These are phyloP conservation scores for Dioscorea cayenensis DNA, from an alignment of 116 monocot genomes.

Conservation along the genomic window DNA sequence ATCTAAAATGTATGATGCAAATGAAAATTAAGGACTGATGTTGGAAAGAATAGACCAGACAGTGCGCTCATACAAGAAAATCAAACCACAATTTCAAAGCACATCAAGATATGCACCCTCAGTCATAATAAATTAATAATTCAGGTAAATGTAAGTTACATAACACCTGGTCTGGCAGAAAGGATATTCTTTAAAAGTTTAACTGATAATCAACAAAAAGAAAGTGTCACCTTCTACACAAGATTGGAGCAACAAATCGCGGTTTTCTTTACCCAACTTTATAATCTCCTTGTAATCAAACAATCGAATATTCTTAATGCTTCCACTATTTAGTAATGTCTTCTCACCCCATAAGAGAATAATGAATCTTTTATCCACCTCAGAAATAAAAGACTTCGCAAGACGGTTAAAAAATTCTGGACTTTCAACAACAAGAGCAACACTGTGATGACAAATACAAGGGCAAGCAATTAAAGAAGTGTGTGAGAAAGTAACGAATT, in stretches of 20 bases:
- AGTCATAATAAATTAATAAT: no score
- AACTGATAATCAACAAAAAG: background rate
- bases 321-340: conserved; percentile 28
- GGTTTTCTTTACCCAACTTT: conserved; percentile 47
- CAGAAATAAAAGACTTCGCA: conserved; percentile 37
- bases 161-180: no score
- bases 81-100: no score
- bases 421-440: conserved; percentile 73
- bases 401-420: conserved; percentile 69
- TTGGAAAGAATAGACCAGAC: no score
- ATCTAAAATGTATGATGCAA: no score
- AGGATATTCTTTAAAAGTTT: background rate
- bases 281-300: conserved; percentile 73
- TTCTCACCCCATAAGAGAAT: conserved; percentile 90
- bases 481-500: background rate
- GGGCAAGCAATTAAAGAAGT: conserved; percentile 1
- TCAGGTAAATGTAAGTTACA: no score
- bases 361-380: conserved; percentile 41
- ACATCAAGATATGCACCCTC: no score
- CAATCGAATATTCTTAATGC: conserved; percentile 25
- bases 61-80: no score
- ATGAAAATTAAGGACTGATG: no score
- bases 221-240: conserved; percentile 39
- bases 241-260: conserved; percentile 23
- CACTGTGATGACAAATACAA: conserved; percentile 33